Evolutionary conservation across 495 filamentous ascomycete genomes (phyloP).

Genomic region (Penicillium mononematosum): DNA sequence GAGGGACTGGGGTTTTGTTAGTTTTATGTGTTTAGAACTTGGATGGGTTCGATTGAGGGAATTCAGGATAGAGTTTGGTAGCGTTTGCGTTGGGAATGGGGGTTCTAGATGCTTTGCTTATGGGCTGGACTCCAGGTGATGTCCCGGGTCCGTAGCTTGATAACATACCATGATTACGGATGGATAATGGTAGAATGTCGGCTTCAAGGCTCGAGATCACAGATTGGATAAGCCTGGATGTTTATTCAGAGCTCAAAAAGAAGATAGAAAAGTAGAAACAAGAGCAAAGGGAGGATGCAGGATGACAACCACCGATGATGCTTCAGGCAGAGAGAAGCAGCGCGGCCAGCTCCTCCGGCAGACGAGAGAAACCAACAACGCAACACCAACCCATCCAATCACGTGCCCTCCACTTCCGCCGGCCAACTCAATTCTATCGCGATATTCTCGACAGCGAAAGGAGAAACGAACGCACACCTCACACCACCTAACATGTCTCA

Average conservation of each 20-base stretch:
- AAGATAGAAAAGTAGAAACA: slow-evolving; percentile 11
- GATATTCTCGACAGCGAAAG: slow-evolving; percentile 13
- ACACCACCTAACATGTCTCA: slow-evolving; percentile 32
- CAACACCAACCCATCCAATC: slow-evolving; percentile 16
- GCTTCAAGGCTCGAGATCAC: neutral
- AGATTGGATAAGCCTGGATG: neutral
- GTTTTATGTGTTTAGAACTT: slow-evolving; percentile 6
- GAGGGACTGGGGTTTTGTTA: slow-evolving; percentile 64
- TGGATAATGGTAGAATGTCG: slow-evolving; percentile 6
- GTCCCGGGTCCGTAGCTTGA: slow-evolving; percentile 23
- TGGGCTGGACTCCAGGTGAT: slow-evolving; percentile 12
- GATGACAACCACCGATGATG: slow-evolving; percentile 22
- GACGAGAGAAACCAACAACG: slow-evolving; percentile 25
- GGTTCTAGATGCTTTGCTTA: slow-evolving; percentile 9
- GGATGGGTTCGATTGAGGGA: neutral
- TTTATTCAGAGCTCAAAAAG: slow-evolving; percentile 6
- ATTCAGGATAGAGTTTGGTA: neutral
- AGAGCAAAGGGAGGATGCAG: slow-evolving; percentile 20
- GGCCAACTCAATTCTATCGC: slow-evolving; percentile 10
- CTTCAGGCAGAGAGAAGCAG: slow-evolving; percentile 35
- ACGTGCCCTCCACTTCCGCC: slow-evolving; percentile 25
- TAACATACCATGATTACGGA: slow-evolving; percentile 38
- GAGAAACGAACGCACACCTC: neutral
- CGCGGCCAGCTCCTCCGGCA: slow-evolving; percentile 42
- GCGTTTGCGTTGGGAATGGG: neutral